Evolutionary conservation across 257 asterid genomes (phyloP).

Genomic region (Solanum neorickii): DNA sequence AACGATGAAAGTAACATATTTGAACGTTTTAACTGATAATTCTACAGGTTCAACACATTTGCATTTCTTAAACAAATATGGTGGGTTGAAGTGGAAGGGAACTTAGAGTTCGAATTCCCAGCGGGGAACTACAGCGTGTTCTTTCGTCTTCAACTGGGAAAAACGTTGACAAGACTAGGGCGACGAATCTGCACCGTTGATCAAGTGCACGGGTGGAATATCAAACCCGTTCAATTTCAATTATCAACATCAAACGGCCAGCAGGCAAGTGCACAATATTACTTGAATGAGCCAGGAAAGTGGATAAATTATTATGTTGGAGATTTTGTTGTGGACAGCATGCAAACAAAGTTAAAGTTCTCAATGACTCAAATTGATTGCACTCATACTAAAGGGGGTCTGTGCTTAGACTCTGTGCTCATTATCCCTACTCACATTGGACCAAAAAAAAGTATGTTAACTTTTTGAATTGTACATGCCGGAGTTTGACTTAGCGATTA

Average conservation of each 20-base stretch:
- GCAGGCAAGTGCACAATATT: constrained; percentile 7
- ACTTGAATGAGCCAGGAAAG: constrained; percentile 22
- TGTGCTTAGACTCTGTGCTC: constrained; percentile 39
- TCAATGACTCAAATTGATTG: constrained; percentile 58
- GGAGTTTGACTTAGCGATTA: not conserved
- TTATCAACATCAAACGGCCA: constrained; percentile 26
- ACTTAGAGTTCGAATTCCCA: constrained; percentile 44
- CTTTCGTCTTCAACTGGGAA: constrained; percentile 37
- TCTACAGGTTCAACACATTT: constrained; percentile 23
- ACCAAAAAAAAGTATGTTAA: not conserved
- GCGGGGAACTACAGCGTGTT: constrained; percentile 33
- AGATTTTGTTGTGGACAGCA: constrained; percentile 30
- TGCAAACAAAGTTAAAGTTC: constrained; percentile 28
- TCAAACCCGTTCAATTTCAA: constrained; percentile 38
- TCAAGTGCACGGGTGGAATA: constrained; percentile 45
- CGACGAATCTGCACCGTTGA: constrained; percentile 10
- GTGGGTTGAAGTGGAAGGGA: constrained; percentile 56
- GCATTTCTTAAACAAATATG: constrained; percentile 52
- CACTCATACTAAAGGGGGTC: constrained; percentile 54
- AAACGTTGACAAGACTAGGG: constrained; percentile 9
- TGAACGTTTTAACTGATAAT: not conserved
- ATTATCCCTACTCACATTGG: constrained; percentile 16
- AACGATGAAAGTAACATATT: not conserved
- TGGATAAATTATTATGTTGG: constrained; percentile 46
- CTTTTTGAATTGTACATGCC: not conserved